Percentiles rank a stretch among this genome's conserved stretches.
phyloP scores from a whole-genome alignment of 129 eudicot species.

The Oenanthe sinensis region DNA sequence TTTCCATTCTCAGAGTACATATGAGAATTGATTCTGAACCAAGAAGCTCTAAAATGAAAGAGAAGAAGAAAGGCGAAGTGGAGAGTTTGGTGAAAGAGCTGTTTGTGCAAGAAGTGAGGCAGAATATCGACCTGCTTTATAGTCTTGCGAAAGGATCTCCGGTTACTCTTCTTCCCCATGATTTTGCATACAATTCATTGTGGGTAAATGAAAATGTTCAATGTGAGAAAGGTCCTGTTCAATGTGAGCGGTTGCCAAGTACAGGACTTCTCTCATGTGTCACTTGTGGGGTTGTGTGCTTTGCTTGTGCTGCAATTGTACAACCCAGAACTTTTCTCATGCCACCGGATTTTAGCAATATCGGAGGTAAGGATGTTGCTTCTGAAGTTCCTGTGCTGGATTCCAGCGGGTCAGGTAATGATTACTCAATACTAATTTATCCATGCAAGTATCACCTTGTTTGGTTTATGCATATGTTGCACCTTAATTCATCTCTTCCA shows the following conservation, averaged over 20 bases:
- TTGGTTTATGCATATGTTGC: too few relatives aligned
- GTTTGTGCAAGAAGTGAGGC: constrained; percentile 64
- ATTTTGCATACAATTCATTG: constrained; percentile 1
- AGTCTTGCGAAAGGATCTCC: constrained; percentile 67
- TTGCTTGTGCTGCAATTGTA: background rate
- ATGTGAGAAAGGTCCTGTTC: background rate
- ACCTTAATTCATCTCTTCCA: too few relatives aligned
- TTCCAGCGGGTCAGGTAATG: background rate
- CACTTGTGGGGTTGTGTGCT: background rate
- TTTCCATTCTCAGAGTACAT: constrained; percentile 1
- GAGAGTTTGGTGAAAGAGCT: constrained; percentile 58
- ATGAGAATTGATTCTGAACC: constrained; percentile 29
- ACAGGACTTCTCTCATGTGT: background rate
- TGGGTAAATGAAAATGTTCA: background rate
- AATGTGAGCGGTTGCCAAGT: background rate
- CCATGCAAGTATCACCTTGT: too few relatives aligned
- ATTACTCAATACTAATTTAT: background rate
- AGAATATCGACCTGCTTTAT: constrained; percentile 54
- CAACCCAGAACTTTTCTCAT: background rate
- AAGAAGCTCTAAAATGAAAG: constrained; percentile 75
- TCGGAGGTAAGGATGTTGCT: background rate
- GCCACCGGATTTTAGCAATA: background rate
- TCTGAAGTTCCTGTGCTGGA: background rate
- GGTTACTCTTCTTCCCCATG: constrained; percentile 53
- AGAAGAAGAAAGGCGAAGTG: constrained; percentile 70